These are phyloP conservation scores for Jimgerdemannia lactiflua DNA, from an alignment of 192 early-diverging fungal species.

Conservation along the genomic window DNA sequence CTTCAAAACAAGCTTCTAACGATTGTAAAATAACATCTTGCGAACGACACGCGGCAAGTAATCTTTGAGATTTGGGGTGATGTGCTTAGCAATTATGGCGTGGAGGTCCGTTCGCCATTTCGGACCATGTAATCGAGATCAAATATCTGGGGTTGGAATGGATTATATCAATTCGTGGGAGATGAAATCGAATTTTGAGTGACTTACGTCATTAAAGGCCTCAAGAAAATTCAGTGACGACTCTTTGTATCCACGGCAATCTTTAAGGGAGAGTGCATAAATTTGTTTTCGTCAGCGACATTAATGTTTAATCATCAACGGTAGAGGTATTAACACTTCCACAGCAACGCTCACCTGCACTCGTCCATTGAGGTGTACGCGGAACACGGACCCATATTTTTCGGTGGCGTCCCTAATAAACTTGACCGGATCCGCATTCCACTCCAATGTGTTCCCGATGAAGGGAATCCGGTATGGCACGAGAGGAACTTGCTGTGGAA, in stretches of 20 bases:
- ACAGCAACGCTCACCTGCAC: not conserved
- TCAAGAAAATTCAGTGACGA: not conserved
- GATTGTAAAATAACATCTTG: no score
- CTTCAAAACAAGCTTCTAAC: no score
- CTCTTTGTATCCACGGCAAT: not conserved
- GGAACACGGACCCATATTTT: conserved; percentile 11
- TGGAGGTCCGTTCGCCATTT: conserved; percentile 10
- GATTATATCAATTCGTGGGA: not conserved
- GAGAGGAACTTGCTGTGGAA: not conserved
- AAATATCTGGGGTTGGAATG: not conserved
- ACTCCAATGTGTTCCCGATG: conserved; percentile 13
- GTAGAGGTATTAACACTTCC: not conserved
- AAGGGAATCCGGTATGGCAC: conserved; percentile 19
- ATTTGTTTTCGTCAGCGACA: not conserved
- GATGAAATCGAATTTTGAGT: no score
- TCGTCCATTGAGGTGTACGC: conserved; percentile 3
- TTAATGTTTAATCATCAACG: not conserved
- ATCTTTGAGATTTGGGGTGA: conserved; percentile 25
- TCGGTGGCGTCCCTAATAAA: conserved; percentile 15
- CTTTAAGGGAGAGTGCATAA: not conserved
- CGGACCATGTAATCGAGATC: not conserved
- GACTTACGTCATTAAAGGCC: not conserved
- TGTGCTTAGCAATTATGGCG: conserved; percentile 20
- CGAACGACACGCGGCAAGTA: conserved; percentile 19
- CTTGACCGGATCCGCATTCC: conserved; percentile 4